A percentile compares a stretch with the other conserved stretches of the same genome.
Conservation (phyloP, 306 rosid species). For the Lathyrus sativus region DNA sequence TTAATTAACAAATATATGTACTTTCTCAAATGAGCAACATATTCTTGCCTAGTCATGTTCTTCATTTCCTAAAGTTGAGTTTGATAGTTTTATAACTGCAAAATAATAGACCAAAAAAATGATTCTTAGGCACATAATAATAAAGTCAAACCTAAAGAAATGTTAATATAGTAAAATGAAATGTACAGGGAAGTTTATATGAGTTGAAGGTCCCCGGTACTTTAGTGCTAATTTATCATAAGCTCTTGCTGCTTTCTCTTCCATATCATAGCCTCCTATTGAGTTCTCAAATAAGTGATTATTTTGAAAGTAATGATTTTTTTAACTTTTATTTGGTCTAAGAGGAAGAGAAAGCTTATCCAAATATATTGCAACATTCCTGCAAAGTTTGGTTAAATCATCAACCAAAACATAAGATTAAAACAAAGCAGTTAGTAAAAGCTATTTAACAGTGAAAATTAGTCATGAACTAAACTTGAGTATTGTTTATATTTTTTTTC, state of each 20-base stretch:
- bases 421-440: conserved; percentile 42
- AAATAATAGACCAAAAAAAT: too few relatives aligned
- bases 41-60: conserved; percentile 94
- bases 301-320: not conserved
- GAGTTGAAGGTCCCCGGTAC: conserved; percentile 95
- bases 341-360: conserved; percentile 46
- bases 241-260: conserved; percentile 98
- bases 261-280: too few relatives aligned
- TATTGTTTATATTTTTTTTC: not conserved
- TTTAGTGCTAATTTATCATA: conserved; percentile 96
- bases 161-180: not conserved
- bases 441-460: not conserved
- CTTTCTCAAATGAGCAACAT: conserved; percentile 62
- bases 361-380: conserved; percentile 68
- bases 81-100: too few relatives aligned
- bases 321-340: not conserved
- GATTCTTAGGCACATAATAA: too few relatives aligned
- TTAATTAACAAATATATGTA: too few relatives aligned
- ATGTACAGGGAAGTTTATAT: conserved; percentile 81
- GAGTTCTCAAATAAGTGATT: not conserved
- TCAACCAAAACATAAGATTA: conserved; percentile 46
- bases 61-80: conserved; percentile 96
- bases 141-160: too few relatives aligned
- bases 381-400: conserved; percentile 46
- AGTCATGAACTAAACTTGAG: not conserved